Conservation (phyloP, 1,284 basidiomycete genomes). For the Moesziomyces sp. region DNA sequence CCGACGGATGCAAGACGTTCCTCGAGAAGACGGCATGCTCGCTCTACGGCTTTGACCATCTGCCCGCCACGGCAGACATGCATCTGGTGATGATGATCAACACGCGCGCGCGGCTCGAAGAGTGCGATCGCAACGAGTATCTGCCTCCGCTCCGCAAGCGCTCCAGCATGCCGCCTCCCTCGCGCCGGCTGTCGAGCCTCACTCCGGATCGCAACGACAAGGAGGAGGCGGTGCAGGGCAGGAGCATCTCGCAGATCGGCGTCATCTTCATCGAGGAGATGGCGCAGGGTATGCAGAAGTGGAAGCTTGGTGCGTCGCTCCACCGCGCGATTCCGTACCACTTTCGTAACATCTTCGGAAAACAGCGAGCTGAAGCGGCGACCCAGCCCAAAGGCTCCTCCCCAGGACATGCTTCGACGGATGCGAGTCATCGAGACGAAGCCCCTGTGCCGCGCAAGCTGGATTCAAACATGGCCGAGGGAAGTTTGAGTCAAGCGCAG, state of each 20-base stretch:
- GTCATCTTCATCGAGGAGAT: constrained; percentile 44
- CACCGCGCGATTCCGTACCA: constrained; percentile 28
- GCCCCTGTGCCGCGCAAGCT: background rate
- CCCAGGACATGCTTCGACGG: background rate
- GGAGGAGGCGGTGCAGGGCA: constrained; percentile 7
- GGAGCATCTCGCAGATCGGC: constrained; percentile 47
- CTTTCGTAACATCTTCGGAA: constrained; percentile 16
- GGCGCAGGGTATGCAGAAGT: constrained; percentile 46
- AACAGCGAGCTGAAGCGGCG: background rate
- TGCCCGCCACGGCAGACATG: constrained; percentile 35
- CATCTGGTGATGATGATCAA: constrained; percentile 41
- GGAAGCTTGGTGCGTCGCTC: constrained; percentile 41
- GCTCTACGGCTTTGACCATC: constrained; percentile 34
- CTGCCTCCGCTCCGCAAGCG: constrained; percentile 23
- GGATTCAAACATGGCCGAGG: constrained; percentile 1
- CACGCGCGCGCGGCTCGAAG: constrained; percentile 26
- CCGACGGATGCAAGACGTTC: constrained; percentile 46
- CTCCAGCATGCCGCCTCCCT: constrained; percentile 21
- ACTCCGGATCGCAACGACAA: constrained; percentile 21
- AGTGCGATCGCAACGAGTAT: constrained; percentile 49
- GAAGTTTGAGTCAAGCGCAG: constrained; percentile 13
- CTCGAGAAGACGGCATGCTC: constrained; percentile 46
- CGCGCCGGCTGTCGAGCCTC: constrained; percentile 16
- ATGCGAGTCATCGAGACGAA: background rate
- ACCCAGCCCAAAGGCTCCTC: background rate